These are phyloP conservation scores for Hsuehochloa calcarea DNA, from an alignment of 176 grass and related monocot genomes.

Conservation along the genomic window DNA sequence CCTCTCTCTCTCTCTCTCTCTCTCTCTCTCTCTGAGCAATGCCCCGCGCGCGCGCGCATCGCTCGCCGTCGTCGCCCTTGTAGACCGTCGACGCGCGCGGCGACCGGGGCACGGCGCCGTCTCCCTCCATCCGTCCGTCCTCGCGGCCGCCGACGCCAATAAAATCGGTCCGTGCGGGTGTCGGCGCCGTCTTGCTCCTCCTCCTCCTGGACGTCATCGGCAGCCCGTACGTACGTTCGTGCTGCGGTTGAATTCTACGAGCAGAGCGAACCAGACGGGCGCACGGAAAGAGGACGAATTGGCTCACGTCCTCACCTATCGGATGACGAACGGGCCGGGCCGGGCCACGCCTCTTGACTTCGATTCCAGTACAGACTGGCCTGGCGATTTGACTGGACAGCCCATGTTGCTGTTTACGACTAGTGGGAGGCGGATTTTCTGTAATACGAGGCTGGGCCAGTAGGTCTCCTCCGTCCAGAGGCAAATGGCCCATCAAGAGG, in stretches of 20 bases:
- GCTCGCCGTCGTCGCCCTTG: neutral
- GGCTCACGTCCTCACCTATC: neutral
- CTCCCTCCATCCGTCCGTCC: too few species aligned
- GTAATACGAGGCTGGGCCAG: neutral
- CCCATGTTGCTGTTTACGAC: neutral
- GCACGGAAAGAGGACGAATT: neutral
- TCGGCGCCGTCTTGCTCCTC: neutral
- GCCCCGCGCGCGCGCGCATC: neutral
- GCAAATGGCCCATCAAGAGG: neutral
- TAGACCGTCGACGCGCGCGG: neutral
- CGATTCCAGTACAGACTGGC: neutral
- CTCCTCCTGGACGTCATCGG: neutral
- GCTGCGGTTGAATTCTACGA: neutral
- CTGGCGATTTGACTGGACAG: neutral
- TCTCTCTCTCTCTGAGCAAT: neutral
- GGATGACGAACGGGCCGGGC: neutral
- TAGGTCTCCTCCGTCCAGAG: neutral
- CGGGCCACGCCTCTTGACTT: neutral
- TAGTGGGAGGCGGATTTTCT: neutral
- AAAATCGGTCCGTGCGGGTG: neutral
- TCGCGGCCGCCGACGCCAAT: neutral
- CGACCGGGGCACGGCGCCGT: neutral
- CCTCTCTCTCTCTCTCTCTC: neutral
- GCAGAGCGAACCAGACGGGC: neutral
- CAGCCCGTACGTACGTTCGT: neutral